These are phyloP conservation scores for Fusarium sp. DNA, from an alignment of 2,329 filamentous ascomycete genomes.

Conservation along the genomic window DNA sequence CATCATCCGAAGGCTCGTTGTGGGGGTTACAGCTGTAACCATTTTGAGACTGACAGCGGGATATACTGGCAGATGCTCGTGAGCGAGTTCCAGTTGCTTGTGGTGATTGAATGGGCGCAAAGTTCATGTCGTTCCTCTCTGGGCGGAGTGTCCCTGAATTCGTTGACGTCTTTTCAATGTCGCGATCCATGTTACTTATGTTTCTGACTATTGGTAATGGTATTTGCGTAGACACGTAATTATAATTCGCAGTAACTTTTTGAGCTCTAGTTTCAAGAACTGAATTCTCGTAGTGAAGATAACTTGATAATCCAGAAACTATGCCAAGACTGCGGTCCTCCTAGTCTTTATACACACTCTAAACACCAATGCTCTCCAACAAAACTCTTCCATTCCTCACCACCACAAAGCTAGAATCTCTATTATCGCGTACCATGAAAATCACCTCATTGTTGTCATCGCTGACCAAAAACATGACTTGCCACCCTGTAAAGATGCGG, in stretches of 20 bases:
- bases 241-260: neutral
- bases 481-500: neutral
- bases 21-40: constrained; percentile 55
- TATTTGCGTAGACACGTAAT: neutral
- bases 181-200: constrained; percentile 36
- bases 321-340: neutral
- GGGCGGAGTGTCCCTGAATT: constrained; percentile 10
- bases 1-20: neutral
- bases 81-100: constrained; percentile 16
- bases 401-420: neutral
- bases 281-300: neutral
- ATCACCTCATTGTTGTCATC: neutral
- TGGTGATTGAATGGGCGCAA: constrained; percentile 28
- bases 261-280: neutral
- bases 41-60: constrained; percentile 56
- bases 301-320: neutral
- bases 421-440: neutral
- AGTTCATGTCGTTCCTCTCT: neutral
- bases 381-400: neutral
- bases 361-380: neutral
- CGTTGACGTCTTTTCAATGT: constrained; percentile 43
- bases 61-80: constrained; percentile 20
- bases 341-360: constrained; percentile 14
- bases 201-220: neutral
- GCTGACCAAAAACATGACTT: constrained; percentile 1